phyloP scores from a whole-genome alignment of 1,284 basidiomycete genomes.

The Ceratorhiza oryzae-sativae region DNA sequence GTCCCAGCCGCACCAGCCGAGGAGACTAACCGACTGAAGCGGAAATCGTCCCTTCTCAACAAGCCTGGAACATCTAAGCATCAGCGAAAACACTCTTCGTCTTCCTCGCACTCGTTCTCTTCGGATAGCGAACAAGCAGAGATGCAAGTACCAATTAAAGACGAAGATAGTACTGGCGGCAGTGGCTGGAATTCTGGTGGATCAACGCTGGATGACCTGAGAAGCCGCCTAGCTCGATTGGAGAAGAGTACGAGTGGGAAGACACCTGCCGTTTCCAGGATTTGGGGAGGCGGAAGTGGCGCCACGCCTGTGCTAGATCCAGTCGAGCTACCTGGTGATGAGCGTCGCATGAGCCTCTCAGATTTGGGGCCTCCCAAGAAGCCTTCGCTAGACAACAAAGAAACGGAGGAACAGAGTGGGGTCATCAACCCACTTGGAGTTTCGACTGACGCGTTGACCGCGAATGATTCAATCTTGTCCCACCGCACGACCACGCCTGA shows the following conservation, averaged over 20 bases:
- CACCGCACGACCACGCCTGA: constrained; percentile 32
- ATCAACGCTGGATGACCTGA: constrained; percentile 22
- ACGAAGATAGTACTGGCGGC: constrained; percentile 27
- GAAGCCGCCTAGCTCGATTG: constrained; percentile 29
- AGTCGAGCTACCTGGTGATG: neutral
- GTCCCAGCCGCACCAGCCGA: constrained; percentile 5
- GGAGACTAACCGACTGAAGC: constrained; percentile 22
- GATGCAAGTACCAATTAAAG: constrained; percentile 30
- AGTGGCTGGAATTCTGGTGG: constrained; percentile 7
- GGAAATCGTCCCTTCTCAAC: constrained; percentile 24
- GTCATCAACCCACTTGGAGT: constrained; percentile 2
- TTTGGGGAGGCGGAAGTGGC: neutral
- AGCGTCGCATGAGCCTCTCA: constrained; percentile 27
- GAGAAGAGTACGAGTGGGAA: constrained; percentile 37
- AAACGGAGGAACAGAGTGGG: neutral
- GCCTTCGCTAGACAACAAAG: neutral
- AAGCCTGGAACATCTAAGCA: constrained; percentile 22
- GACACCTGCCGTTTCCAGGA: constrained; percentile 26
- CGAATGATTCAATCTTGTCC: constrained; percentile 22
- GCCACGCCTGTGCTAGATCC: neutral
- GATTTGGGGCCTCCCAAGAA: constrained; percentile 13
- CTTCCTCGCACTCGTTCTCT: constrained; percentile 3
- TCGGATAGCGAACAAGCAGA: constrained; percentile 35
- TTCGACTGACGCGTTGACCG: constrained; percentile 18
- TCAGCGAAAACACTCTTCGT: constrained; percentile 37